A percentile compares a stretch with the other conserved stretches of the same genome.
Evolutionary conservation across 768 basidiomycete genomes (phyloP).

Genomic region (Psilocybe cyanescens): DNA sequence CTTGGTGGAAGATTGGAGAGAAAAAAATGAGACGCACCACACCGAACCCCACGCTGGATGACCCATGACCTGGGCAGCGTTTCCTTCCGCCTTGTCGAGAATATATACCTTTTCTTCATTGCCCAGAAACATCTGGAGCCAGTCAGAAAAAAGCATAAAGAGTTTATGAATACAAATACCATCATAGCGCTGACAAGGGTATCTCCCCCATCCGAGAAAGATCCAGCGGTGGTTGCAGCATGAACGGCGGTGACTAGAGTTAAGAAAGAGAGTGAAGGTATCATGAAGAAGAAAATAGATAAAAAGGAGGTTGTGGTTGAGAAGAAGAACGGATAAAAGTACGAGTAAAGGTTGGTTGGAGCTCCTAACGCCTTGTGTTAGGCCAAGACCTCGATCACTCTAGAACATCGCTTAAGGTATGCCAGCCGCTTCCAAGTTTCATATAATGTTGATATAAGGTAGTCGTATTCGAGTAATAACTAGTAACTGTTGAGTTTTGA

Average conservation of each 20-base stretch:
- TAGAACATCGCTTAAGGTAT: neutral
- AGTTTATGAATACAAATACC: conserved; percentile 29
- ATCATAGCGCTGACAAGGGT: conserved; percentile 57
- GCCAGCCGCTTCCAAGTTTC: neutral
- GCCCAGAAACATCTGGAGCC: conserved; percentile 74
- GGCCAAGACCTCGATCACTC: conserved; percentile 6
- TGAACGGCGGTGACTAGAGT: conserved; percentile 42
- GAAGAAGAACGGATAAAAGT: conserved; percentile 14
- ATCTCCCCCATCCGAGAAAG: conserved; percentile 49
- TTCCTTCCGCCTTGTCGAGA: conserved; percentile 87
- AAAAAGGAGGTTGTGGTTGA: conserved; percentile 6
- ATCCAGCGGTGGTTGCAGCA: conserved; percentile 41
- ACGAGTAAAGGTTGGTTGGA: neutral
- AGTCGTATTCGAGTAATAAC: too few relatives aligned
- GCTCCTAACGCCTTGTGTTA: neutral
- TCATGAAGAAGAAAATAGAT: conserved; percentile 15
- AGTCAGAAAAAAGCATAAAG: conserved; percentile 11
- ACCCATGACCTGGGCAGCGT: conserved; percentile 63
- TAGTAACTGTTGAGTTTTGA: too few relatives aligned
- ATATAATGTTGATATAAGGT: too few relatives aligned
- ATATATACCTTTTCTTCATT: conserved; percentile 85
- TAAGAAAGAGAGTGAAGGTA: conserved; percentile 39
- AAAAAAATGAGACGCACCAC: conserved; percentile 43
- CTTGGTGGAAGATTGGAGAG: neutral
- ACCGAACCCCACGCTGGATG: conserved; percentile 79